Conservation (phyloP, 2,329 filamentous ascomycete species). For the Aphanoascus verrucosus region DNA sequence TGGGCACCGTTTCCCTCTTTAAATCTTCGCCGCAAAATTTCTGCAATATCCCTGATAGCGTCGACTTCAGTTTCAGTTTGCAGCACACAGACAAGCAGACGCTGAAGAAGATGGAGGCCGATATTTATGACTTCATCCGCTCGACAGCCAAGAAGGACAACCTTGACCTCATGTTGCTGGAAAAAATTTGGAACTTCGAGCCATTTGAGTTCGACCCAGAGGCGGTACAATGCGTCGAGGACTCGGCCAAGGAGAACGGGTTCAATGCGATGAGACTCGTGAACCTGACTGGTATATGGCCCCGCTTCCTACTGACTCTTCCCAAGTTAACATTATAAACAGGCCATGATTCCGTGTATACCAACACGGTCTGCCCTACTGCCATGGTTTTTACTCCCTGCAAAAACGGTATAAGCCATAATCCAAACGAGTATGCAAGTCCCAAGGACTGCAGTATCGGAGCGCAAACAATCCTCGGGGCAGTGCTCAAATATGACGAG, state of each 20-base stretch:
- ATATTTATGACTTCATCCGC: not conserved
- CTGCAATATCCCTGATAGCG: not conserved
- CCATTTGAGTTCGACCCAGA: not conserved
- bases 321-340: not conserved
- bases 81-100: not conserved
- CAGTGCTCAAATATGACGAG: not conserved
- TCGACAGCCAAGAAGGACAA: not conserved
- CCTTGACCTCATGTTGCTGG: not conserved
- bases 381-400: not conserved
- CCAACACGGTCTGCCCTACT: not conserved
- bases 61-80: not conserved
- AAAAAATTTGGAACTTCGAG: not conserved
- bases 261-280: not conserved
- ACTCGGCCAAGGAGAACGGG: not conserved
- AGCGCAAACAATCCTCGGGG: not conserved
- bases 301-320: not conserved
- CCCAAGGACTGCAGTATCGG: not conserved
- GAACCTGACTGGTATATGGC: not conserved
- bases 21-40: not conserved
- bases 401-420: not conserved
- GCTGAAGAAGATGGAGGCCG: not conserved
- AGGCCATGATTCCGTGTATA: not conserved
- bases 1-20: not conserved
- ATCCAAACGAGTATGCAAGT: not conserved
- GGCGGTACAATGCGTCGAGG: not conserved